phyloP scores from a whole-genome alignment of 2,329 filamentous ascomycete species.

The Monosporascus cannonballus region DNA sequence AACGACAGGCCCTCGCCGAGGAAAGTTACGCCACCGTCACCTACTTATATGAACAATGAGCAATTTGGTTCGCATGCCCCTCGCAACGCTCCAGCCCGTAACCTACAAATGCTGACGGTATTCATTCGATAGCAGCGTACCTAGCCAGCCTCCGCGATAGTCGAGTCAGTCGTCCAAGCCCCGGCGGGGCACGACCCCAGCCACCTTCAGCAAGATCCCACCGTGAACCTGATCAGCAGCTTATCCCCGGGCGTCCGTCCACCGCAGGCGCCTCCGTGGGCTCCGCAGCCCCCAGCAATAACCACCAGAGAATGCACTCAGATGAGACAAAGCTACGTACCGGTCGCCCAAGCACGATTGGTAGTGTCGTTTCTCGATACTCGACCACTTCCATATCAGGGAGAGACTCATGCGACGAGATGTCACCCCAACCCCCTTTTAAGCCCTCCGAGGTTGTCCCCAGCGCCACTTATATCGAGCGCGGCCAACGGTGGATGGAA shows the following conservation, averaged over 20 bases:
- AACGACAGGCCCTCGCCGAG: conserved; percentile 30
- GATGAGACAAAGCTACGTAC: conserved; percentile 24
- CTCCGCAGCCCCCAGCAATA: conserved; percentile 25
- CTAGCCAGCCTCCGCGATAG: conserved; percentile 65
- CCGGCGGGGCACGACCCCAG: conserved; percentile 64
- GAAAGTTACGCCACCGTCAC: conserved; percentile 55
- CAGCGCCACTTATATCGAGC: conserved; percentile 65
- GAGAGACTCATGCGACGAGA: conserved; percentile 47
- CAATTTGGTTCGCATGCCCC: conserved; percentile 51
- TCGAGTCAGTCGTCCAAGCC: conserved; percentile 62
- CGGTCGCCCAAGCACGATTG: conserved; percentile 35
- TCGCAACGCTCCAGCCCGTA: background rate
- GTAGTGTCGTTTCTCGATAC: conserved; percentile 45
- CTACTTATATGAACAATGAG: conserved; percentile 60
- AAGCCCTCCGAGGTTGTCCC: conserved; percentile 57
- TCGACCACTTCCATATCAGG: conserved; percentile 38
- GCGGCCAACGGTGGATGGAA: conserved; percentile 72
- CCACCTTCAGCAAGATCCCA: conserved; percentile 30
- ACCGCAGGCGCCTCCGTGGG: conserved; percentile 22
- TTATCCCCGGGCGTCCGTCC: conserved; percentile 22
- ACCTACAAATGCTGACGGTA: background rate
- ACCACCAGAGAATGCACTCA: conserved; percentile 26
- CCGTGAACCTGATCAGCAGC: conserved; percentile 23
- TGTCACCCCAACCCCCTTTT: conserved; percentile 33
- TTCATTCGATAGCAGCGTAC: conserved; percentile 52